Percentiles rank a stretch among this genome's conserved stretches.
phyloP scores from a whole-genome alignment of 192 early-diverging fungal genomes.

The Backusella morwellensis region DNA sequence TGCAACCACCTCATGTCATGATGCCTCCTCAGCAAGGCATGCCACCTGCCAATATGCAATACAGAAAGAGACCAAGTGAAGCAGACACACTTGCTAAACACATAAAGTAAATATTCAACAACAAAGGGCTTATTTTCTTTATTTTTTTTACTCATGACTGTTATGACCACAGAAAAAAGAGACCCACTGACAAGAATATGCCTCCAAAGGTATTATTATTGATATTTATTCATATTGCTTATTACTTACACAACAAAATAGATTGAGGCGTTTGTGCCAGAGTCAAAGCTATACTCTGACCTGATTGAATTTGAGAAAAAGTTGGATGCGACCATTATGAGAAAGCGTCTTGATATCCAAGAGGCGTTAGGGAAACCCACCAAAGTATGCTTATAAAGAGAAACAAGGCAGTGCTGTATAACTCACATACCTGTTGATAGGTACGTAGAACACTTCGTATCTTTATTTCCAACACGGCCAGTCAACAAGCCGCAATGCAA shows the following conservation, averaged over 20 bases:
- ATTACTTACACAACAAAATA: conserved; percentile 23
- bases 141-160: neutral
- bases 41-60: conserved; percentile 7
- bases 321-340: conserved; percentile 86
- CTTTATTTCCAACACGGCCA: conserved; percentile 85
- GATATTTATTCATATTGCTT: neutral
- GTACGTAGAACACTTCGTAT: conserved; percentile 81
- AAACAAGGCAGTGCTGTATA: neutral
- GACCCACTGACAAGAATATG: conserved; percentile 24
- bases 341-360: conserved; percentile 88
- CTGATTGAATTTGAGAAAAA: conserved; percentile 85
- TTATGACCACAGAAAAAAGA: conserved; percentile 13
- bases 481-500: conserved; percentile 62
- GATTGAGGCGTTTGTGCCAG: conserved; percentile 90
- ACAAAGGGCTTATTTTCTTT: neutral
- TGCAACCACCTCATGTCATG: neutral
- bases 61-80: conserved; percentile 25
- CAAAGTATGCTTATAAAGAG: conserved; percentile 29
- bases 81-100: conserved; percentile 24
- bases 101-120: conserved; percentile 15
- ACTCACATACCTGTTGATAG: neutral
- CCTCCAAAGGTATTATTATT: conserved; percentile 25
- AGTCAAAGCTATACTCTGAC: conserved; percentile 85
- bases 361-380: conserved; percentile 77
- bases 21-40: conserved; percentile 7